Evolutionary conservation across 345 rosid species (phyloP).

Genomic region (Eucalyptus caleyi): DNA sequence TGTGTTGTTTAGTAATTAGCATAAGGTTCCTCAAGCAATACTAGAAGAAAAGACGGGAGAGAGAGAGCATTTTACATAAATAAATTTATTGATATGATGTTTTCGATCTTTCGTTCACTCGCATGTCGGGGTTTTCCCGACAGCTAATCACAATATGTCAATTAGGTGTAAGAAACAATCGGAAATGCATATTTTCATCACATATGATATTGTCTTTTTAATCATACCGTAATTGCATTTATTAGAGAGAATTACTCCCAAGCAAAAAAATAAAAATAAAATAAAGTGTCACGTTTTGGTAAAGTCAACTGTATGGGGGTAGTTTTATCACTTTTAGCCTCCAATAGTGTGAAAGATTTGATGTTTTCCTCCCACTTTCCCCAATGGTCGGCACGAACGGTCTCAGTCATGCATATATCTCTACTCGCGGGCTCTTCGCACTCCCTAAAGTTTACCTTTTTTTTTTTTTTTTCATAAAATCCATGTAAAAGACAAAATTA

Average conservation of each 20-base stretch:
- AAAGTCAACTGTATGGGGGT: background rate
- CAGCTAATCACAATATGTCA: background rate
- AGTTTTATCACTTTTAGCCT: background rate
- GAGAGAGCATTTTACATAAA: background rate
- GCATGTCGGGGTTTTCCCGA: background rate
- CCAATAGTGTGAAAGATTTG: background rate
- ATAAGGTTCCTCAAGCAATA: background rate
- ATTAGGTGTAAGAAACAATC: background rate
- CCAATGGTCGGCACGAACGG: background rate
- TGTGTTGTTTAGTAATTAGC: background rate
- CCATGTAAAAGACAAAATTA: background rate
- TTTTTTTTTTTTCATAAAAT: background rate
- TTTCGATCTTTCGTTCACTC: fast-evolving
- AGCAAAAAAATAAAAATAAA: background rate
- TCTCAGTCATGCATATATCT: background rate
- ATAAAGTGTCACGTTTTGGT: background rate
- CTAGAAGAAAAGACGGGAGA: background rate
- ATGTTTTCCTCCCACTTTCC: background rate
- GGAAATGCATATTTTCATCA: fast-evolving
- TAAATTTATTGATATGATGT: background rate
- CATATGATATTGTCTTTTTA: background rate
- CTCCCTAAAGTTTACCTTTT: background rate
- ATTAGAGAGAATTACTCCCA: background rate
- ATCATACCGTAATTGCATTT: background rate
- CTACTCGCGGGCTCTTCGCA: background rate